These are phyloP conservation scores for Setaria italica DNA, from an alignment of 202 grass and related monocot species.

Conservation along the genomic window DNA sequence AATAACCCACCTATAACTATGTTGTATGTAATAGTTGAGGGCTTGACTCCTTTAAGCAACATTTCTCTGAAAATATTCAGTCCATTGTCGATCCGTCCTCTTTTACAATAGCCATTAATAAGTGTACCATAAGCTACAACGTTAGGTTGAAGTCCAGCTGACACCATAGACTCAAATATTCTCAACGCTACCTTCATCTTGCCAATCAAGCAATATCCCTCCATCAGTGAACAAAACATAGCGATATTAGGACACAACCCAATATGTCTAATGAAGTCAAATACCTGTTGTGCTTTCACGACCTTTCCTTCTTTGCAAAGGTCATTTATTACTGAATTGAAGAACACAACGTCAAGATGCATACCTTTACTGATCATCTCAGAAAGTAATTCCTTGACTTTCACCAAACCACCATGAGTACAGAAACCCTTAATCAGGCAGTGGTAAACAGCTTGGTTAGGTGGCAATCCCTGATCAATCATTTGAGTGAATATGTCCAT, in stretches of 20 bases:
- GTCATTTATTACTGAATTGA: not conserved
- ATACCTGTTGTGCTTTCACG: not conserved
- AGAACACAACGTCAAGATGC: not conserved
- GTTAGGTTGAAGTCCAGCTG: not conserved
- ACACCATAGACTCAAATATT: not conserved
- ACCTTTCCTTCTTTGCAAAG: not conserved
- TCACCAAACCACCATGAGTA: not conserved
- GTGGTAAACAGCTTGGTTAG: not conserved
- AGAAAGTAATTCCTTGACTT: not conserved
- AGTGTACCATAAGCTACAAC: not conserved
- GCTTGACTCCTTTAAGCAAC: not conserved
- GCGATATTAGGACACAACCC: not conserved
- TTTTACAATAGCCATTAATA: slow-evolving; percentile 2
- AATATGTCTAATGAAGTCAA: not conserved
- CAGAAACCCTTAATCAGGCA: not conserved
- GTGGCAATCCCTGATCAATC: not conserved
- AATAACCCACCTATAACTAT: not conserved
- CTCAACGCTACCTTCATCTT: not conserved
- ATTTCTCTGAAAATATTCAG: not conserved
- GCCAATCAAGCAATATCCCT: not conserved
- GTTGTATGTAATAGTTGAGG: not conserved
- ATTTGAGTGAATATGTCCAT: not conserved
- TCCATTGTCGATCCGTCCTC: not conserved
- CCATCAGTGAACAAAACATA: not conserved
- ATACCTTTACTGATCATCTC: not conserved